Base-by-base conservation (phyloP, 129 eudicot species). In the Centrapalus pauciflorus region DNA sequence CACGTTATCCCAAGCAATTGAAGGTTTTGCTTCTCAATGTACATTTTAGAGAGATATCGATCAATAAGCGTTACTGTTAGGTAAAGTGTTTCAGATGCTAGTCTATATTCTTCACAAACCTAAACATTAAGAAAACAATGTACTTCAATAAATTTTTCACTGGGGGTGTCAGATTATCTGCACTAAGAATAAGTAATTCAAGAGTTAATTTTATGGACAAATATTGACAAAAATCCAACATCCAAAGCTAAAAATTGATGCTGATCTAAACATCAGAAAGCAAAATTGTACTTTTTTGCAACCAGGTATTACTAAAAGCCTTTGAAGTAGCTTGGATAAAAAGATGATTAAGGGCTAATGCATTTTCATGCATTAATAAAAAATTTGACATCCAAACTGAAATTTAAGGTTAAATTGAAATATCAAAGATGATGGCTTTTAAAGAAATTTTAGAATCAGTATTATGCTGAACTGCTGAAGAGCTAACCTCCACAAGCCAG, bases 401-500 rank as follows among this genome's bases (percentile, higher is more conserved):
- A 61, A 51, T 61, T 40, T 19, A 28, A 49, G 26, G 14, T 20
- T 19, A 16, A 64, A 32, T 49, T 33, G 40, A 58, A 2, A 16
- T 9, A n/a, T n/a, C n/a, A n/a, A n/a, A n/a, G n/a, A n/a, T n/a
- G n/a, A n/a, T n/a, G n/a, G n/a, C n/a, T n/a, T n/a, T n/a, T n/a
- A n/a, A n/a, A n/a, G 28, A 41, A 9, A 45, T 27, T 23, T 28
- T 16, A 17, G 37, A 45, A 41, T 70, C 67, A n/a, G 9, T 45
- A 13, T 68, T 9, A 62, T 72, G 64, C 32, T 65, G 61, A 52
- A 35, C 55, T 72, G 64, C 32, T 65, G 61, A 52, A 35, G 19
- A 41, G 68, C 86, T 50, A 73, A 94, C 99, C 99, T 94, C 97
- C 46, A 94, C 95, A 66, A 94, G 90, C 99, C 99, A 94, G 64